A percentile compares a stretch with the other conserved stretches of the same genome.
Evolutionary conservation across 495 filamentous ascomycete genomes (phyloP).

Genomic region (Penicillium coprophilum): DNA sequence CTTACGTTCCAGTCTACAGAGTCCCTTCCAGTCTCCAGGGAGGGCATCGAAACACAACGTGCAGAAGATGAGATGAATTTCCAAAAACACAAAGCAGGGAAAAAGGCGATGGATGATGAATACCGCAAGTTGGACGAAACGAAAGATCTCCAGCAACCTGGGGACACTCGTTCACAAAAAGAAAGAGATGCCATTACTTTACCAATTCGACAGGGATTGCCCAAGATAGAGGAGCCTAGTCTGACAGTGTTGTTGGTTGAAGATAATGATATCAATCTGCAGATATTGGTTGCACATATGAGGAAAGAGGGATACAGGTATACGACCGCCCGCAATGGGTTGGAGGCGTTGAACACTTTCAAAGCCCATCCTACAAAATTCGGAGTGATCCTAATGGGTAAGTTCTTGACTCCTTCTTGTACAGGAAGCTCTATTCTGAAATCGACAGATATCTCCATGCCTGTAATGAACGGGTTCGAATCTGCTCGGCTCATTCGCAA

Average conservation of each 20-base stretch:
- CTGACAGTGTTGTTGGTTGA: constrained; percentile 35
- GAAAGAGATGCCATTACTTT: too few species aligned
- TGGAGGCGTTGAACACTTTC: constrained; percentile 52
- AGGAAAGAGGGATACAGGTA: constrained; percentile 34
- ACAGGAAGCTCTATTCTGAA: not conserved
- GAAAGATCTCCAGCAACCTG: too few species aligned
- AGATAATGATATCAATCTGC: constrained; percentile 41
- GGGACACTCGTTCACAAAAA: too few species aligned
- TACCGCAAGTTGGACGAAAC: too few species aligned
- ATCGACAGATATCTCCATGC: constrained; percentile 79
- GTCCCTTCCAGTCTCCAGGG: too few species aligned
- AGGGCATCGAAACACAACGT: too few species aligned
- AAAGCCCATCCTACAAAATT: constrained; percentile 29
- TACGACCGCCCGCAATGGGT: constrained; percentile 48
- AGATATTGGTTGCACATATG: constrained; percentile 38
- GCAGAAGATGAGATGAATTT: too few species aligned
- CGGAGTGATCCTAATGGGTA: constrained; percentile 53
- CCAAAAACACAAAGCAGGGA: too few species aligned
- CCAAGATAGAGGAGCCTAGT: not conserved
- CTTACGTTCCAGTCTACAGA: too few species aligned
- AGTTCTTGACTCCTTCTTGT: not conserved
- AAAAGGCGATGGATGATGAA: too few species aligned
- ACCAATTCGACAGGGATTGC: not conserved
- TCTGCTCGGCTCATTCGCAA: constrained; percentile 68
- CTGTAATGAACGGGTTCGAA: constrained; percentile 78